Evolutionary conservation across 768 basidiomycete species (phyloP), one percentile per base, ranked within the genome.

Genomic region (Fistulinella prunicolor): DNA sequence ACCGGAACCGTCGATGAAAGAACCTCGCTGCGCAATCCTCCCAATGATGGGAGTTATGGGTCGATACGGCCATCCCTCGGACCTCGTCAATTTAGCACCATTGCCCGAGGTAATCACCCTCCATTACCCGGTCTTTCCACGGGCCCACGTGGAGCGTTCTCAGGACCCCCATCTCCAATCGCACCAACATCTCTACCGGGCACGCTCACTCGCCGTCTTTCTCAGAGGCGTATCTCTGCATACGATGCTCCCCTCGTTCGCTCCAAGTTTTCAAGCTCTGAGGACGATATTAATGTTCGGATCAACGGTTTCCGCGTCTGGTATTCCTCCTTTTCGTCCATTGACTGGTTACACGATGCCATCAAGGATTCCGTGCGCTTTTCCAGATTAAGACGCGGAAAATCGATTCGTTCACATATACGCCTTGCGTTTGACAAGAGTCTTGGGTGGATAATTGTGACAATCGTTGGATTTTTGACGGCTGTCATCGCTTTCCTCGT

Each of bases 291-390:
- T 16, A 85, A 82, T 47, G 75, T 81, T 26, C 83, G 81, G 60
- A 81, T 82, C 41, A 95, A 95, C 56, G 94, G 94, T 29, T 83
- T 91, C 47, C 85, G 91, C 22, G 89, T 93, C 28, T 68, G 67
- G 90, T 93, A 92, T 66, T 83, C 86, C 10, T 89, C 88, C 3
- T 95, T 85, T 70, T 84, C 89, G 0, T 92, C 89, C 17, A 86
- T 95, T 47, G 94, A 97, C 67, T 97, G 94, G 95, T 73, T 97
- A 45, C 95, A 97, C 59, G 95, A 97, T 70, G 80, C 90, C 34
- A 91, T 97, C 73, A 94, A 96, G 67, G 92, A 95, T 62, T 91
- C 92, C 0, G 79, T 80, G 8, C 86, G 94, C 23, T 85, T 87
- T 54, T 79, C 85, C 28, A 77, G 80, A 42, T 74, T 95, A 16